Base-by-base conservation (phyloP, 108 stramenopile species). In the Parietichytrium sp. region DNA sequence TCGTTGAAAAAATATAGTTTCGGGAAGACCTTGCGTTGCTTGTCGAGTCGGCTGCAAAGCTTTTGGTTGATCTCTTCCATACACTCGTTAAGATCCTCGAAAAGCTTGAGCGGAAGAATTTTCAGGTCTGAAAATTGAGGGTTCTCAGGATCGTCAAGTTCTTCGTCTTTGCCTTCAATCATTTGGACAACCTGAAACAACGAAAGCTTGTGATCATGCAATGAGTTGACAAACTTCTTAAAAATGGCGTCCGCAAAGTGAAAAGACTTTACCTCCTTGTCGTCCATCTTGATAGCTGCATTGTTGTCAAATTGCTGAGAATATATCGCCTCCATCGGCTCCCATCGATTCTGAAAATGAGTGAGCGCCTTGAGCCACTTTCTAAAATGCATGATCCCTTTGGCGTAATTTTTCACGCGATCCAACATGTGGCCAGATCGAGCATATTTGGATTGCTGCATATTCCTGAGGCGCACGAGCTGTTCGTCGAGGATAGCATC, bases 41-140 rank as follows among this genome's bases (percentile, higher is more conserved):
- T 42, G 13, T 2, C 61, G 42, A 72, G 61, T 27, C 45, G 36
- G 6, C 61, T 25, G 42, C 61, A 7, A 10, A 72, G 61, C 15
- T 33, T 45, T 23, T 72, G 38, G 25, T 72, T 72, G 33, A 72
- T 72, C n/a, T 33, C 61, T n/a, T 72, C 61, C 33, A 72, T 72
- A 25, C 61, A 72, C 61, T 72, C 61, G 20, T 72, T 72, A 8
- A 72, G 61, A 27, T 72, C 61, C n/a, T 31, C 16, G 13, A 72
- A 36, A 13, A 72, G 61, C 20, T 38, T 10, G 38, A 72, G 61
- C 16, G 38, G 38, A 6, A 42, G 61, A n/a, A 72, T 42, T 0
- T 42, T 16, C 1, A 72, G 45, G 23, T 72, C 61, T 25, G n/a
- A n/a, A n/a, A n/a, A n/a, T n/a, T 72, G 29, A 10, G 13, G 38